Evolutionary conservation across 2,329 filamentous ascomycete species (phyloP).

Genomic region (Rhinocladiella mackenziei): DNA sequence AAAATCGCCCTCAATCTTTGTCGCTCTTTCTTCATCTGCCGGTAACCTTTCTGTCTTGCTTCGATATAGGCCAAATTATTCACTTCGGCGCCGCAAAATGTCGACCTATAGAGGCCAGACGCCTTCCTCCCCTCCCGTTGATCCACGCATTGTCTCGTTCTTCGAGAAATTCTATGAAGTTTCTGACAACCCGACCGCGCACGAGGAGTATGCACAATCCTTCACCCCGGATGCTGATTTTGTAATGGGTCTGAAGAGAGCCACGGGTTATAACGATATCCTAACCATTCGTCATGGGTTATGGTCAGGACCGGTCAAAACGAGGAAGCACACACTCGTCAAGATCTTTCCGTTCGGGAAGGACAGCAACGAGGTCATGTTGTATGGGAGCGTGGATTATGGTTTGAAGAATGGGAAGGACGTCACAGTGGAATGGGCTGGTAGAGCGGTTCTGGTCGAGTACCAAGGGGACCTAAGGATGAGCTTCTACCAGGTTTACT

Average conservation of each 20-base stretch:
- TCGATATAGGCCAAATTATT: no score
- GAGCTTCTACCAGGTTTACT: conserved; percentile 32
- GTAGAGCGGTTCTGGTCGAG: conserved; percentile 31
- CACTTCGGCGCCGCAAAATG: conserved; percentile 6
- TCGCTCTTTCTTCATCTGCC: no score
- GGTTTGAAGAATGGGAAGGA: conserved; percentile 49
- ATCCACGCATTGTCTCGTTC: conserved; percentile 26
- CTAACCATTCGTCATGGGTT: conserved; percentile 49
- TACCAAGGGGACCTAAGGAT: conserved; percentile 26
- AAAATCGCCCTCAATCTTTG: no score
- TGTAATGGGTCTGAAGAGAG: conserved; percentile 51
- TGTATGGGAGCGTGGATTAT: conserved; percentile 53
- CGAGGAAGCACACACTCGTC: conserved; percentile 25
- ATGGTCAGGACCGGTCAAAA: conserved; percentile 50
- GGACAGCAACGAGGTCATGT: conserved; percentile 49
- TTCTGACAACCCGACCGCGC: conserved; percentile 41
- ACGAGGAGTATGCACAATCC: conserved; percentile 46
- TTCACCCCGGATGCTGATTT: conserved; percentile 50
- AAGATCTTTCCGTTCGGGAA: conserved; percentile 51
- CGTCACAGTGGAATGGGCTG: conserved; percentile 51
- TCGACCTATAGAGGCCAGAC: conserved; percentile 24
- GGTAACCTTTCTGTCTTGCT: no score
- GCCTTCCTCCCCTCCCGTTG: conserved; percentile 10
- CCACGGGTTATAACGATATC: conserved; percentile 47
- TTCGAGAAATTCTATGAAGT: conserved; percentile 31